These are phyloP conservation scores for Fusarium sp. DNA, from an alignment of 2,329 filamentous ascomycete genomes.

Conservation along the genomic window DNA sequence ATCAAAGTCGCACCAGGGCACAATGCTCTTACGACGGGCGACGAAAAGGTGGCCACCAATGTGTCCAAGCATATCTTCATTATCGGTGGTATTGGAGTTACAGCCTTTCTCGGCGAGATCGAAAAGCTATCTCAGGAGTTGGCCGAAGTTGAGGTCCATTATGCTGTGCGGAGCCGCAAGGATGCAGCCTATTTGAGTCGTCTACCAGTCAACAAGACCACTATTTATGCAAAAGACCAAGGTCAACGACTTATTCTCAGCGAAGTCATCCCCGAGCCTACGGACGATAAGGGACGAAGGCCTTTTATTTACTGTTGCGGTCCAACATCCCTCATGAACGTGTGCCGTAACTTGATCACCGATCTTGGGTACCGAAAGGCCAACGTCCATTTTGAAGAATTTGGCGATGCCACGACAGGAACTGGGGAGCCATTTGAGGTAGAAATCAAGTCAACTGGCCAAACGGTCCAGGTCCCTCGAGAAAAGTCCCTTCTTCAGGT, in stretches of 20 bases:
- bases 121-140: background rate
- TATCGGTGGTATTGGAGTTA: slow-evolving; percentile 16
- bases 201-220: background rate
- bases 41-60: too few species aligned
- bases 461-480: background rate
- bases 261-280: background rate
- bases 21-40: background rate
- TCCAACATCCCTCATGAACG: background rate
- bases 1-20: slow-evolving; percentile 6
- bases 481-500: slow-evolving; percentile 23
- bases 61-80: slow-evolving; percentile 7
- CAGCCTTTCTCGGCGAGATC: slow-evolving; percentile 8
- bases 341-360: background rate
- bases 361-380: background rate
- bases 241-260: background rate
- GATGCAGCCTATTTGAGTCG: slow-evolving; percentile 10
- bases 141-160: background rate
- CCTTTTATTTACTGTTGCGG: slow-evolving; percentile 13
- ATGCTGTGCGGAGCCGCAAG: slow-evolving; percentile 7
- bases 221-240: slow-evolving; percentile 11
- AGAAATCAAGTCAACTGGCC: slow-evolving; percentile 1
- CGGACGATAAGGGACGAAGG: background rate
- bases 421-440: slow-evolving; percentile 24
- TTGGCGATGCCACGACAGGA: slow-evolving; percentile 9
- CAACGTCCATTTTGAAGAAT: slow-evolving; percentile 16